phyloP scores from a whole-genome alignment of 768 basidiomycete genomes.

The Agrocybe praecox region DNA sequence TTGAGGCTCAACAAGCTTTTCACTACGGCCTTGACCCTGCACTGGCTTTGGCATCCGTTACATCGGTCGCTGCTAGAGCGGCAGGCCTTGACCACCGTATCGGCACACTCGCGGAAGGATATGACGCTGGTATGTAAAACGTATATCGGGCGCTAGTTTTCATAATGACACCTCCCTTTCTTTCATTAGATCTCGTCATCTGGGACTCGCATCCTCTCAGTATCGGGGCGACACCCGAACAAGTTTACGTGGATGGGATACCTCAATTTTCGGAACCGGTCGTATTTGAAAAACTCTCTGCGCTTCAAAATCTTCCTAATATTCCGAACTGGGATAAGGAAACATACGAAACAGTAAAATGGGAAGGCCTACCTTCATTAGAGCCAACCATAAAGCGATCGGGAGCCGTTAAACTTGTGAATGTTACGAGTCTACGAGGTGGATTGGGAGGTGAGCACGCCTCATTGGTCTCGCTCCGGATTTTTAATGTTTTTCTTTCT shows the following conservation, averaged over 20 bases:
- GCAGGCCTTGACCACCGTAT: slow-evolving; percentile 77
- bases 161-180: neutral
- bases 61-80: slow-evolving; percentile 67
- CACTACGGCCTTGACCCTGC: slow-evolving; percentile 68
- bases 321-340: slow-evolving; percentile 66
- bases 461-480: no score
- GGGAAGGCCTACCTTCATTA: slow-evolving; percentile 70
- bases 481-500: no score
- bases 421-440: slow-evolving; percentile 43
- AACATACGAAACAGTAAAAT: slow-evolving; percentile 50
- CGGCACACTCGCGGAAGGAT: slow-evolving; percentile 66
- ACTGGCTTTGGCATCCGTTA: slow-evolving; percentile 71
- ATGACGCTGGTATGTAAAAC: slow-evolving; percentile 57
- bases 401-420: slow-evolving; percentile 61
- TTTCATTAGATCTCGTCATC: slow-evolving; percentile 60
- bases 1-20: slow-evolving; percentile 79
- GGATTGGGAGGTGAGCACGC: no score
- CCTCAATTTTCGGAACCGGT: slow-evolving; percentile 57
- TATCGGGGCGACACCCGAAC: slow-evolving; percentile 78
- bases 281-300: slow-evolving; percentile 49
- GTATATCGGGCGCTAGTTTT: neutral
- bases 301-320: slow-evolving; percentile 53
- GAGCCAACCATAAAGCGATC: slow-evolving; percentile 37
- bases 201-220: slow-evolving; percentile 81
- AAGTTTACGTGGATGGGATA: slow-evolving; percentile 88